Percentiles rank a stretch among this genome's conserved stretches.
Conservation (phyloP, 2,329 filamentous ascomycete genomes). For the Colletotrichum musicola region DNA sequence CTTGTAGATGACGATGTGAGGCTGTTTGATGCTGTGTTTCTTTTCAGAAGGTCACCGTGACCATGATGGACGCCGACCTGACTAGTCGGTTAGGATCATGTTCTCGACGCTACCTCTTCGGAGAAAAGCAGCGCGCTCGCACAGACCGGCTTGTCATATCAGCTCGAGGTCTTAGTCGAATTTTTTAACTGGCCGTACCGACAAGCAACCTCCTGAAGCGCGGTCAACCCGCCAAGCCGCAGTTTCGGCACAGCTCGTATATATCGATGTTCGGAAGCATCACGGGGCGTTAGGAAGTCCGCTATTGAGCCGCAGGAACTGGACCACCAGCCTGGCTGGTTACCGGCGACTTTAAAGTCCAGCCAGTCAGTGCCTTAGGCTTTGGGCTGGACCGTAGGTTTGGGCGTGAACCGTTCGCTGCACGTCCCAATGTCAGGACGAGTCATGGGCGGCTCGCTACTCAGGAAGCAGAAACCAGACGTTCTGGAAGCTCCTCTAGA, state of each 20-base stretch:
- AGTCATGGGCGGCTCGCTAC: constrained; percentile 18
- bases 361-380: neutral
- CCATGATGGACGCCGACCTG: neutral
- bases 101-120: neutral
- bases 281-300: neutral
- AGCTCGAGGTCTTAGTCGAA: constrained; percentile 7
- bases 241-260: neutral
- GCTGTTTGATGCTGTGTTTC: neutral
- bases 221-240: neutral
- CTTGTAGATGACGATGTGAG: neutral
- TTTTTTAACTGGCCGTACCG: neutral
- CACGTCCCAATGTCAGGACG: constrained; percentile 10
- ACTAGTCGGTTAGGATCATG: constrained; percentile 3
- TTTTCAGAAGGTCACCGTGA: neutral
- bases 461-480: neutral
- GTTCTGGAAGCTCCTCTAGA: constrained; percentile 19
- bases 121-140: constrained; percentile 7
- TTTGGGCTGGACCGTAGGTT: constrained; percentile 9
- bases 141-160: constrained; percentile 18
- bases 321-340: neutral
- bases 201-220: neutral
- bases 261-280: neutral
- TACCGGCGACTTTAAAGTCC: neutral
- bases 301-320: constrained; percentile 13
- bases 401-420: constrained; percentile 2